Conservation (phyloP, 805 yeast species). For the Lipomyces starkeyi region DNA sequence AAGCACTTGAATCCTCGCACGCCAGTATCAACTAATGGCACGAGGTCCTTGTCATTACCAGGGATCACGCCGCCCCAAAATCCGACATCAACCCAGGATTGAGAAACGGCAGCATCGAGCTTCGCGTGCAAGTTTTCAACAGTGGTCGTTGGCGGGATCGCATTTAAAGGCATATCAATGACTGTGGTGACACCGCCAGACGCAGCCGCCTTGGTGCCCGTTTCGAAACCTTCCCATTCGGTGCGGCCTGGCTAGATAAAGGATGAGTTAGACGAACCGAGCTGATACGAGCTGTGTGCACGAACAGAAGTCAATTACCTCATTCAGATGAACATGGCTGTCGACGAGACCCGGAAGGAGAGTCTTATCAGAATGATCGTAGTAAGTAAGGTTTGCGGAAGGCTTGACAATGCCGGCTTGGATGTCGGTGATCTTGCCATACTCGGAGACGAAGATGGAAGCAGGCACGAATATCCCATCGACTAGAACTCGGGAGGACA, state of each 20-base stretch:
- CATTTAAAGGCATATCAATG: slow-evolving; percentile 94
- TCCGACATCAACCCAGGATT: slow-evolving; percentile 91
- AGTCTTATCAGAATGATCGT: slow-evolving; percentile 65
- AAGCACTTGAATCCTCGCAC: slow-evolving; percentile 95
- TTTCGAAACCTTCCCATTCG: slow-evolving; percentile 98
- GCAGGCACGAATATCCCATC: slow-evolving; percentile 41
- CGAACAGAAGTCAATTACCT: slow-evolving; percentile 42
- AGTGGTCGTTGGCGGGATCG: slow-evolving; percentile 94
- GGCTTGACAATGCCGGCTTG: slow-evolving; percentile 34
- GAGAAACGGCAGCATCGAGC: slow-evolving; percentile 75
- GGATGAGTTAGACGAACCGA: background rate
- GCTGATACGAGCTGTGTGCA: background rate
- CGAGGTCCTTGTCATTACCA: slow-evolving; percentile 67
- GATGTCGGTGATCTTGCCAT: slow-evolving; percentile 68
- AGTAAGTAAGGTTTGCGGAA: slow-evolving; percentile 45
- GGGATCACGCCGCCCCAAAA: slow-evolving; percentile 98
- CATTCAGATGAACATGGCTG: slow-evolving; percentile 92
- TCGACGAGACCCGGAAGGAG: slow-evolving; percentile 92
- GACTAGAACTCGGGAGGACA: slow-evolving; percentile 40
- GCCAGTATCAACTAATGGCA: slow-evolving; percentile 80
- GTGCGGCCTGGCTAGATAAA: slow-evolving; percentile 78
- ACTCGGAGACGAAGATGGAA: slow-evolving; percentile 43
- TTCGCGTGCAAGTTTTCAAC: slow-evolving; percentile 75
- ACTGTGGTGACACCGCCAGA: slow-evolving; percentile 97
- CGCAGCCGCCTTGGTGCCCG: slow-evolving; percentile 94